Base-by-base conservation (phyloP, 1,284 basidiomycete species). In the Filobasidium uniguttulatum region DNA sequence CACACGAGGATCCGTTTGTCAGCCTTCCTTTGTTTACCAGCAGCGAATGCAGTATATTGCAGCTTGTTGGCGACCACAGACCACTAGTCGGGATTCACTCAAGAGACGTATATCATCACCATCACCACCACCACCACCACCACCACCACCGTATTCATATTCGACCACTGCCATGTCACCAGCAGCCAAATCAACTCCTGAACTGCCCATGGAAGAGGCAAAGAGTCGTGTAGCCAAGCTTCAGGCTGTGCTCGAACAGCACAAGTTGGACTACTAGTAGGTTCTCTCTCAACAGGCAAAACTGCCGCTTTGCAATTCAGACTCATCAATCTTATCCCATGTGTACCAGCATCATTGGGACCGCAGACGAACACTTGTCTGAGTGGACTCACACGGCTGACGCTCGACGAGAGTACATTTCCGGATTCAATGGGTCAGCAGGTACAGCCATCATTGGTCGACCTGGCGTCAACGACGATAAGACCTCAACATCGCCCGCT, bases 381-480 rank as follows among this genome's bases (percentile, higher is more conserved):
- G 90, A 94, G 65, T 88, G 86, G 56, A 81, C 90, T 10, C 80
- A 85, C 7, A 66, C 75, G 5, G 79, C 80, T 44, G 88, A 94
- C 63, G 83, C 83, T 64, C 79, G 89, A 28, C 74, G 84, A 48
- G 78, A 83, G 60, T 94, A 77, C 72, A 81, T 94, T 47, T 82
- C 85, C 22, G 84, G 81, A 81, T 94, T 94, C 65, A 78, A 79
- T 17, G 90, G 90, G 12, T 81, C 82, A n/a, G 81, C 83, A 3
- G 90, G 89, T 6, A 77, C 80, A 45, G 89, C 84, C 5, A 74
- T 96, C 37, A 56, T 61, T 10, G 57, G 59, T 12, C 60, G 63
- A 30, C 4, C 7, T 22, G 30, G 10, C 22, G n/a, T 9, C 10
- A 10, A 22, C 4, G 44, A 22, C 20, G 31, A 23, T 23, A 20